Percentiles rank a stretch among this genome's conserved stretches.
Evolutionary conservation across 441 rosid species (phyloP).

Genomic region (Theobroma grandiflorum): DNA sequence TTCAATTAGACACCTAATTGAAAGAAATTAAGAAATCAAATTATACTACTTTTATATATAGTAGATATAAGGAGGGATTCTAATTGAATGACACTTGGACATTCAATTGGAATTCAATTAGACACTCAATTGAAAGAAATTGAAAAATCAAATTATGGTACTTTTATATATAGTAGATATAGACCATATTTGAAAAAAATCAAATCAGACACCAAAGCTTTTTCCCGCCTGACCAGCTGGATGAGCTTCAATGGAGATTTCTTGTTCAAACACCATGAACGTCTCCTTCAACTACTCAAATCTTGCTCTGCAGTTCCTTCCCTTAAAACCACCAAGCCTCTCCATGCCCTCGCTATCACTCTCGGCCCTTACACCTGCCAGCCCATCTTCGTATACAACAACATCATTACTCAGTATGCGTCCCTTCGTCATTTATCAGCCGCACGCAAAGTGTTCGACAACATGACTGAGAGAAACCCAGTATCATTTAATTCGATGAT

Average conservation of each 20-base stretch:
- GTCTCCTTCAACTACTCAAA: conserved; percentile 53
- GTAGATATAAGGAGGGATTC: too few relatives aligned
- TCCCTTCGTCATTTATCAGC: conserved; percentile 34
- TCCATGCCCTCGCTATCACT: conserved; percentile 72
- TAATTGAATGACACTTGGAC: too few relatives aligned
- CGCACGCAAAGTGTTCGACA: conserved; percentile 71
- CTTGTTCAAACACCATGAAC: conserved; percentile 39
- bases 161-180: too few relatives aligned
- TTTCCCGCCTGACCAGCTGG: conserved; percentile 32
- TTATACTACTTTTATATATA: too few relatives aligned
- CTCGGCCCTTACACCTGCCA: conserved; percentile 48
- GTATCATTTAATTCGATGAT: conserved; percentile 61
- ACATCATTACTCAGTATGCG: conserved; percentile 47
- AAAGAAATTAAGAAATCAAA: too few relatives aligned
- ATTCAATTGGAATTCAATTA: too few relatives aligned
- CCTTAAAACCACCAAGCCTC: conserved; percentile 52
- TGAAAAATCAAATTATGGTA: too few relatives aligned
- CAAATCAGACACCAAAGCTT: neutral
- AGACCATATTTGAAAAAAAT: too few relatives aligned
- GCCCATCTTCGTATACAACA: conserved; percentile 62
- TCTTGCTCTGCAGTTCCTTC: conserved; percentile 52
- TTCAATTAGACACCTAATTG: too few relatives aligned
- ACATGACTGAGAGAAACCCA: conserved; percentile 61
- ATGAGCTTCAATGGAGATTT: conserved; percentile 58
- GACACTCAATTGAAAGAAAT: too few relatives aligned